Conservation (phyloP, 2,329 filamentous ascomycete genomes). For the Arthrinium phaeospermum region DNA sequence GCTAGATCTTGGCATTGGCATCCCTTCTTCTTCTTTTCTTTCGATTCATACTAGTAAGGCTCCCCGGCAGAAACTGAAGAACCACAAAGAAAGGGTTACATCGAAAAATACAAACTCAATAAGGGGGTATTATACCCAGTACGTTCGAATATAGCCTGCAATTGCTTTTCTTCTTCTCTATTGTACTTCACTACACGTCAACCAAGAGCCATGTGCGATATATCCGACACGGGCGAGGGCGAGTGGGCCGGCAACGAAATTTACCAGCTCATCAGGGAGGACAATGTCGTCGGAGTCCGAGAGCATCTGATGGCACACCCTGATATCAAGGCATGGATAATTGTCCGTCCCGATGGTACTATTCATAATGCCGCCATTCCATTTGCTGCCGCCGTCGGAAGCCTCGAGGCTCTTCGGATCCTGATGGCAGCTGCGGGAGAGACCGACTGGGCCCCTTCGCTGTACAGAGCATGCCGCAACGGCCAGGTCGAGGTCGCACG, state of each 20-base stretch:
- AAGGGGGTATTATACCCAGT: too few species aligned
- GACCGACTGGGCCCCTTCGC: not conserved
- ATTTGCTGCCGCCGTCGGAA: not conserved
- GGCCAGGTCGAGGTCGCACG: not conserved
- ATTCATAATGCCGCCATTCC: not conserved
- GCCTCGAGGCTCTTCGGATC: not conserved
- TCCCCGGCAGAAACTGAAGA: too few species aligned
- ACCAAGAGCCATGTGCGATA: not conserved
- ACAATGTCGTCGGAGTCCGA: not conserved
- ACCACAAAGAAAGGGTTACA: too few species aligned
- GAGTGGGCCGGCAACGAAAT: not conserved
- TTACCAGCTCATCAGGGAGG: not conserved
- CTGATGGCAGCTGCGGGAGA: not conserved
- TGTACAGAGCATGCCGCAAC: not conserved
- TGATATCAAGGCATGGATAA: not conserved
- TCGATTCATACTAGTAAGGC: too few species aligned
- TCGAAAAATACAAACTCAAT: too few species aligned
- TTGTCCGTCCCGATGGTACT: not conserved
- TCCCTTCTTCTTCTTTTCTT: too few species aligned
- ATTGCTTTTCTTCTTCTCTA: too few species aligned
- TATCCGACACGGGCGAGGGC: not conserved
- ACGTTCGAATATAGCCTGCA: too few species aligned
- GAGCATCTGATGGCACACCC: not conserved
- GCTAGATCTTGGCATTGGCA: too few species aligned
- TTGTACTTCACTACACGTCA: too few species aligned